A percentile compares a stretch with the other conserved stretches of the same genome.
Conservation (phyloP, 2,329 filamentous ascomycete species). For the Penicillium psychrosexuale region DNA sequence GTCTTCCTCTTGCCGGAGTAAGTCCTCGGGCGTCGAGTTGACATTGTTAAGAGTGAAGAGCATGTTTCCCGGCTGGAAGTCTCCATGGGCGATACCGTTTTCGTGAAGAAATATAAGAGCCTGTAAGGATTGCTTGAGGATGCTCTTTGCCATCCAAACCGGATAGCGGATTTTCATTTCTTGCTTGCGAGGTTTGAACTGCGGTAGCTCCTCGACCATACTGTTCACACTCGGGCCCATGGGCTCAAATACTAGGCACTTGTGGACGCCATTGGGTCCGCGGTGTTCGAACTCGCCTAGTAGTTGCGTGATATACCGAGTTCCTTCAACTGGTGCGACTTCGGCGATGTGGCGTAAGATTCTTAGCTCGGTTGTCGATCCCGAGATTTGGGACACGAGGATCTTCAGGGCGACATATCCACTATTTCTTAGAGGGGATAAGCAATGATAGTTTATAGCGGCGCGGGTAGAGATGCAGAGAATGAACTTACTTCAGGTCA, state of each 20-base stretch:
- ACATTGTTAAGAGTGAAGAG: constrained; percentile 24
- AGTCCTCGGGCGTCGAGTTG: constrained; percentile 13
- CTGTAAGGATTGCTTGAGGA: constrained; percentile 26
- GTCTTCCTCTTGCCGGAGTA: constrained; percentile 24
- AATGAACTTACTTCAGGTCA: constrained; percentile 27
- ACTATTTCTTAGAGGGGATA: constrained; percentile 12
- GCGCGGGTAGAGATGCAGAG: constrained; percentile 6
- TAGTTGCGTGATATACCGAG: constrained; percentile 17
- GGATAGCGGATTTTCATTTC: constrained; percentile 24
- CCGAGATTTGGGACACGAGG: constrained; percentile 24
- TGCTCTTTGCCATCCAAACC: constrained; percentile 23
- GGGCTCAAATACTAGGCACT: constrained; percentile 32
- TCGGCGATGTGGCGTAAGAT: constrained; percentile 17
- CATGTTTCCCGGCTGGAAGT: constrained; percentile 27
- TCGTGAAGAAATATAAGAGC: constrained; percentile 25
- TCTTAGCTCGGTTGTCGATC: constrained; percentile 17
- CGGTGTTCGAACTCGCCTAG: constrained; percentile 26
- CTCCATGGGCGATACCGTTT: constrained; percentile 25
- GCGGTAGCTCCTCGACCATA: constrained; percentile 25
- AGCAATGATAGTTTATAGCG: constrained; percentile 10
- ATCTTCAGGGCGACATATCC: constrained; percentile 36
- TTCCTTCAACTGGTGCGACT: constrained; percentile 14
- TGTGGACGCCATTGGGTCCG: constrained; percentile 35
- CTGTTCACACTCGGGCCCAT: constrained; percentile 30
- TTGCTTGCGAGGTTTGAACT: constrained; percentile 18